phyloP scores from a whole-genome alignment of 2,329 filamentous ascomycete species.

The Epichloe sp. region DNA sequence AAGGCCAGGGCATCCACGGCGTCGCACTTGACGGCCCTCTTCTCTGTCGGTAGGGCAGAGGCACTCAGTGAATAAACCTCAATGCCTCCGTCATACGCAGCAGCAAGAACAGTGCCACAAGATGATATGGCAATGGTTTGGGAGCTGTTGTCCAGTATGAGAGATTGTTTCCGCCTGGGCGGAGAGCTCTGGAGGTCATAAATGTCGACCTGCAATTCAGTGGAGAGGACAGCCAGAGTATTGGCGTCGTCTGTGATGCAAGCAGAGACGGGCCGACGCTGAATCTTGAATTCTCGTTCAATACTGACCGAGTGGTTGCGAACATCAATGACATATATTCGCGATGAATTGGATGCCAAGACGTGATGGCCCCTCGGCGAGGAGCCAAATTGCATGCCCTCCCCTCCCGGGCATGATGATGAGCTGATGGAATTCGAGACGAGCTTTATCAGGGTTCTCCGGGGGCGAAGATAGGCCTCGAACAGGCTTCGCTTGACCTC shows the following conservation, averaged over 20 bases:
- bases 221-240: conserved; percentile 66
- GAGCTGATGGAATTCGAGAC: conserved; percentile 77
- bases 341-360: conserved; percentile 72
- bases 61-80: conserved; percentile 67
- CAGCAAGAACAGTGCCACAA: conserved; percentile 67
- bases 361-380: conserved; percentile 64
- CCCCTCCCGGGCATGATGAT: conserved; percentile 72
- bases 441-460: conserved; percentile 59
- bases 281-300: conserved; percentile 66
- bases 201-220: conserved; percentile 74
- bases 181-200: conserved; percentile 56
- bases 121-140: conserved; percentile 70
- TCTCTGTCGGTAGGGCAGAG: conserved; percentile 49
- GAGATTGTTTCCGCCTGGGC: conserved; percentile 57
- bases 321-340: conserved; percentile 67
- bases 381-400: conserved; percentile 73
- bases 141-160: conserved; percentile 67
- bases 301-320: conserved; percentile 46
- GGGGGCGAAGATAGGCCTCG: conserved; percentile 59
- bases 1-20: conserved; percentile 62
- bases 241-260: conserved; percentile 70
- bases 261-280: conserved; percentile 60
- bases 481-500: conserved; percentile 69
- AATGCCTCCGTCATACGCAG: conserved; percentile 78
- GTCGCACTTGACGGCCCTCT: conserved; percentile 66